Conservation (phyloP, 208 protist species). For the Novymonas esmeraldas region DNA sequence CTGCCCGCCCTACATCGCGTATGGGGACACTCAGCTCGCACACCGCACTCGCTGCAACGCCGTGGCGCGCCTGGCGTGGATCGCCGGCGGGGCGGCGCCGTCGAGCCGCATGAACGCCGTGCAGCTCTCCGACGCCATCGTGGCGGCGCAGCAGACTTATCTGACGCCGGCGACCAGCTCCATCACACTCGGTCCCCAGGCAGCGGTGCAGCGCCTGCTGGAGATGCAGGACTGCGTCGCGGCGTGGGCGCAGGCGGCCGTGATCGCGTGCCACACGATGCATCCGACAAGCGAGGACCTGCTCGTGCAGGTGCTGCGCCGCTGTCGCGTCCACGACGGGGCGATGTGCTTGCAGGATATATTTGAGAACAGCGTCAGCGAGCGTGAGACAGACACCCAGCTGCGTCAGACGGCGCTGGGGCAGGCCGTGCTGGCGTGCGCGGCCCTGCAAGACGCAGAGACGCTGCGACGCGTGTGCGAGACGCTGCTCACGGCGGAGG, state of each 20-base stretch:
- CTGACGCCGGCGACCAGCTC: constrained; percentile 41
- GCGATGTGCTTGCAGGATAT: constrained; percentile 34
- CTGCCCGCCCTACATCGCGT: constrained; percentile 36
- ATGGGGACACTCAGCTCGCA: constrained; percentile 50
- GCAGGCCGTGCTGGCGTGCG: constrained; percentile 34
- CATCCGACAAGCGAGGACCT: constrained; percentile 55
- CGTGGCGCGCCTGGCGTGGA: constrained; percentile 59
- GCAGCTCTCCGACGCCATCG: constrained; percentile 45
- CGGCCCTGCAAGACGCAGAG: constrained; percentile 33
- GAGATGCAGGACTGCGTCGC: constrained; percentile 35
- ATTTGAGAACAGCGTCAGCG: constrained; percentile 53
- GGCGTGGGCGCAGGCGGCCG: constrained; percentile 70
- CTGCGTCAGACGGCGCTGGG: constrained; percentile 63
- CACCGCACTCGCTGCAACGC: constrained; percentile 66
- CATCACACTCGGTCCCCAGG: constrained; percentile 49
- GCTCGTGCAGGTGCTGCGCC: constrained; percentile 68
- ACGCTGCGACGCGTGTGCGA: constrained; percentile 41
- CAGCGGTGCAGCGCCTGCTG: constrained; percentile 66
- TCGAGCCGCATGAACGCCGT: constrained; percentile 40
- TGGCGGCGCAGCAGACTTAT: constrained; percentile 50
- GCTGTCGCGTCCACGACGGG: constrained; percentile 59
- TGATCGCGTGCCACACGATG: constrained; percentile 39
- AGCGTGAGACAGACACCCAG: constrained; percentile 51
- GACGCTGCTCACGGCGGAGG: constrained; percentile 49
- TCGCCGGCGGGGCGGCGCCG: constrained; percentile 41